Percentiles rank a stretch among this genome's conserved stretches.
Evolutionary conservation across 441 rosid genomes (phyloP).

Genomic region (Gossypium aridum): DNA sequence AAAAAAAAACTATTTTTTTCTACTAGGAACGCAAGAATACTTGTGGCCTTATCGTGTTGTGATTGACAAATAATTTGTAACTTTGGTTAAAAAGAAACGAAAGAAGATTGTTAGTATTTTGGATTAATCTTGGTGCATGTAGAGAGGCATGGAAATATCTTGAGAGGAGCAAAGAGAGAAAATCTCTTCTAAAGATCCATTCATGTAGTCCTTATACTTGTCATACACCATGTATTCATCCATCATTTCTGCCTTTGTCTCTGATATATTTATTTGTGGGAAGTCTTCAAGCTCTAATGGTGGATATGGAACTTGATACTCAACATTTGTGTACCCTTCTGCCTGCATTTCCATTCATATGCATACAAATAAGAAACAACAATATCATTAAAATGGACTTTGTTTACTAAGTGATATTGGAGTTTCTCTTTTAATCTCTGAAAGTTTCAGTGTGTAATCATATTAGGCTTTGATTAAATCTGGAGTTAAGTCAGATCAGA

Average conservation of each 20-base stretch:
- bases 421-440: too few relatives aligned
- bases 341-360: conserved; percentile 26
- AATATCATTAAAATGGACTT: too few relatives aligned
- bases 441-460: too few relatives aligned
- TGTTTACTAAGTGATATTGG: too few relatives aligned
- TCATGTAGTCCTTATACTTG: conserved; percentile 31
- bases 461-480: too few relatives aligned
- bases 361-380: too few relatives aligned
- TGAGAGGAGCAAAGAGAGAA: conserved; percentile 41
- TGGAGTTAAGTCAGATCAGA: too few relatives aligned
- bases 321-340: conserved; percentile 19
- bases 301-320: conserved; percentile 47
- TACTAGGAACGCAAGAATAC: not conserved
- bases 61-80: conserved; percentile 15
- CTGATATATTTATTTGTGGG: conserved; percentile 46
- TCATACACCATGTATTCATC: conserved; percentile 27
- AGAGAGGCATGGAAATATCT: conserved; percentile 14
- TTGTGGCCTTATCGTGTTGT: not conserved
- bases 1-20: not conserved
- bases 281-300: conserved; percentile 58
- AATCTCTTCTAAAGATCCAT: conserved; percentile 51
- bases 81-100: conserved; percentile 6
- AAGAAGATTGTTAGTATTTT: not conserved
- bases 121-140: conserved; percentile 16
- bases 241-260: conserved; percentile 27